Base-by-base conservation (phyloP, 164 flowering plant genomes). In the Santalum album region DNA sequence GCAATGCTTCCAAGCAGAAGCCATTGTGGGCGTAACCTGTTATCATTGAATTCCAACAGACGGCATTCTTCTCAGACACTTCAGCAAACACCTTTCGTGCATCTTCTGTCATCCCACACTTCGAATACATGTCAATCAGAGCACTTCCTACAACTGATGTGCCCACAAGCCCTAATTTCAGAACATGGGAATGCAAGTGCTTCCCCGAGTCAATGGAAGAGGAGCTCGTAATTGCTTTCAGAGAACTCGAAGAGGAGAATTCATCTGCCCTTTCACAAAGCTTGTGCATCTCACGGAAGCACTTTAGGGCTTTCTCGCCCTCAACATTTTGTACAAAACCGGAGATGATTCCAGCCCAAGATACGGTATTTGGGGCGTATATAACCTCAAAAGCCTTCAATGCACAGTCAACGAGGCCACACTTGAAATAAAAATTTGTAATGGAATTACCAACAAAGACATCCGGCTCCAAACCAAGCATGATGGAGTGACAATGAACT, bases 11-110 rank as follows among this genome's bases (percentile, higher is more conserved):
- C 4, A 23, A 45, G 17, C 42, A 56, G 55, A 60, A 57, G 15
- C 69, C 69, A 57, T 64, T 57, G 50, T 57, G 65, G 19, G 65
- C 69, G 57, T 56, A 60, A 35, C 69, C 72, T 11, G 44, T 53
- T 24, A 69, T 39, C 65, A 69, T 60, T 12, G 72, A 48, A 49
- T 69, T 69, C 69, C 72, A 69, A 57, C 68, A 56, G 26, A 64
- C 69, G 18, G 34, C 65, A 61, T 69, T 64, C 54, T 60, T 64
- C 48, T 53, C 59, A 0, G 65, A 62, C 59, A 61, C 53, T 36
- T 49, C 36, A 3, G 10, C 29, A 25, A 69, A 69, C 14, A 69
- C 50, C 25, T 50, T 64, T 11, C 34, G 23, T 39, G 65, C 64
- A 56, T 69, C 69, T 43, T 43, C 53, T 3, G 46, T 36, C 25